phyloP scores from a whole-genome alignment of 2,329 filamentous ascomycete genomes.

The Diplocarpon mali region DNA sequence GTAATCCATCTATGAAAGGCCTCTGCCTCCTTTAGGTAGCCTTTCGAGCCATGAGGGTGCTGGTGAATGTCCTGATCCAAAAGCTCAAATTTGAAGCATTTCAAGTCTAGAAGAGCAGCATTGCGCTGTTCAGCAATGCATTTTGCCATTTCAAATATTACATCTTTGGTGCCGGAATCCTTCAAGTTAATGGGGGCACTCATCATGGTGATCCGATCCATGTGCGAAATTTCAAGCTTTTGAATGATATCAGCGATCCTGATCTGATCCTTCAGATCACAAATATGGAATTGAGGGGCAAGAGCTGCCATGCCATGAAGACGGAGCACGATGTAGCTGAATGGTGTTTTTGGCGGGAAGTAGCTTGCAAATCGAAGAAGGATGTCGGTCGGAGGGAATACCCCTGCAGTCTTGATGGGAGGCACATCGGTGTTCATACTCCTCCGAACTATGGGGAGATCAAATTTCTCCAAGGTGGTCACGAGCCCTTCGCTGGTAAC shows the following conservation, averaged over 20 bases:
- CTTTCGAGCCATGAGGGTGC: constrained; percentile 29
- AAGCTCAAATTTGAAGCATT: constrained; percentile 57
- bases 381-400: constrained; percentile 60
- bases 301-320: constrained; percentile 54
- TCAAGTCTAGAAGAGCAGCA: constrained; percentile 66
- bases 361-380: constrained; percentile 70
- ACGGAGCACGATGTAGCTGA: constrained; percentile 71
- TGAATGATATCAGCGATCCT: constrained; percentile 67
- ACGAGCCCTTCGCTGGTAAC: constrained; percentile 50
- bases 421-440: constrained; percentile 54
- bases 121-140: constrained; percentile 61
- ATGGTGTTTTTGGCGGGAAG: constrained; percentile 70
- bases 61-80: constrained; percentile 47
- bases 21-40: constrained; percentile 57
- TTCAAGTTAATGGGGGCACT: constrained; percentile 55
- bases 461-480: constrained; percentile 62
- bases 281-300: constrained; percentile 60
- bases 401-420: constrained; percentile 58
- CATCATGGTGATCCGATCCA: constrained; percentile 67
- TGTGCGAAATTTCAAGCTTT: constrained; percentile 53
- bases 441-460: constrained; percentile 50
- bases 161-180: constrained; percentile 34
- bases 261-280: constrained; percentile 47
- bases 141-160: constrained; percentile 53
- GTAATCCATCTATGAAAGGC: constrained; percentile 71